Conservation (phyloP, 768 basidiomycete species). For the Tricholoma saponaceum region DNA sequence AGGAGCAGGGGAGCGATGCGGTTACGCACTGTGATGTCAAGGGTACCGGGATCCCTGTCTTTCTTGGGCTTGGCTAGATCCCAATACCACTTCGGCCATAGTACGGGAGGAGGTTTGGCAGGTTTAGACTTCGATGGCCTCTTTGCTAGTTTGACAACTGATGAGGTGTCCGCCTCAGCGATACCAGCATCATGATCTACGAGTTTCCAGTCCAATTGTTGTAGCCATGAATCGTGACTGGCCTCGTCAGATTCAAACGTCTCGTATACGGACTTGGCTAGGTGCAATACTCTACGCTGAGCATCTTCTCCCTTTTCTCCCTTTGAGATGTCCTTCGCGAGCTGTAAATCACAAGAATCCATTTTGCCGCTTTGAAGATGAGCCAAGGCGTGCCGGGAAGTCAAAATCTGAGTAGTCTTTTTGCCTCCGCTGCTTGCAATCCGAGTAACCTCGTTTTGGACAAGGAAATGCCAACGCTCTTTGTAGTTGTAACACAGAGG, state of each 20-base stretch:
- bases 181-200: slow-evolving; percentile 11
- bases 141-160: slow-evolving; percentile 22
- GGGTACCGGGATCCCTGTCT: slow-evolving; percentile 58
- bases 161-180: slow-evolving; percentile 4
- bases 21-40: slow-evolving; percentile 84
- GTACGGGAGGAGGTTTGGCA: slow-evolving; percentile 40
- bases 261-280: slow-evolving; percentile 36
- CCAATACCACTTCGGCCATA: slow-evolving; percentile 99
- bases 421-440: slow-evolving; percentile 44
- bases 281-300: slow-evolving; percentile 29
- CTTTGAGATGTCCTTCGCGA: slow-evolving; percentile 44
- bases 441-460: slow-evolving; percentile 27
- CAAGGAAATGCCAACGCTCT: slow-evolving; percentile 67
- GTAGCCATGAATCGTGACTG: slow-evolving; percentile 49
- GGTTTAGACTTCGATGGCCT: slow-evolving; percentile 26
- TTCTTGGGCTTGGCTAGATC: slow-evolving; percentile 77
- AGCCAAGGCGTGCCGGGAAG: slow-evolving; percentile 41
- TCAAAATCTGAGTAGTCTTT: slow-evolving; percentile 39
- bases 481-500: slow-evolving; percentile 52
- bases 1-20: slow-evolving; percentile 82
- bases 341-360: slow-evolving; percentile 32
- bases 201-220: slow-evolving; percentile 66
- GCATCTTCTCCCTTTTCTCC: slow-evolving; percentile 34
- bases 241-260: slow-evolving; percentile 12
- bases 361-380: slow-evolving; percentile 41